phyloP scores from a whole-genome alignment of 441 rosid species.

The Populus hybrid region DNA sequence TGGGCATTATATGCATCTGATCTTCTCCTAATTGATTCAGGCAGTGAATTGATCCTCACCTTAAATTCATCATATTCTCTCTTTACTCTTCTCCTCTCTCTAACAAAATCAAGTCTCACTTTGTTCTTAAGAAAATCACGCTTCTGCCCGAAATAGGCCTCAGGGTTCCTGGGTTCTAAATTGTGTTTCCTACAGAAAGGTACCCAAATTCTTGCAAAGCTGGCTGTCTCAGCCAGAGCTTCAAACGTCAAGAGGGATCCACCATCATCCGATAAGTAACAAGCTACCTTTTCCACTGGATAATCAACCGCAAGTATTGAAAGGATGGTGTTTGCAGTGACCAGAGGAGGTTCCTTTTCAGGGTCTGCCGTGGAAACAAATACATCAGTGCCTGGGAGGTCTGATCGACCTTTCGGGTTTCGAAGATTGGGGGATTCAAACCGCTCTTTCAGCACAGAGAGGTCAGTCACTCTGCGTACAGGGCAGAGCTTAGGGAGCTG shows the following conservation, averaged over 20 bases:
- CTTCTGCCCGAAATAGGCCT: slow-evolving; percentile 77
- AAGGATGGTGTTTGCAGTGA: slow-evolving; percentile 83
- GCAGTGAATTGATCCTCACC: slow-evolving; percentile 74
- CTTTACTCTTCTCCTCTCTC: slow-evolving; percentile 85
- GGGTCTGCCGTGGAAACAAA: slow-evolving; percentile 94
- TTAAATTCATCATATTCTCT: slow-evolving; percentile 91
- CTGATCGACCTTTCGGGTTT: slow-evolving; percentile 71
- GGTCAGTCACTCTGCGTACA: slow-evolving; percentile 64
- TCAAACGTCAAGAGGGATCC: slow-evolving; percentile 84
- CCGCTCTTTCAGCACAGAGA: slow-evolving; percentile 57
- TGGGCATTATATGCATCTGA: slow-evolving; percentile 80
- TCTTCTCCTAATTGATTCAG: slow-evolving; percentile 72
- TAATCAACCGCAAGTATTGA: slow-evolving; percentile 87
- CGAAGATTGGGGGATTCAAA: slow-evolving; percentile 64
- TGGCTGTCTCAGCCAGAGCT: slow-evolving; percentile 83
- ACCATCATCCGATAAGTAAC: slow-evolving; percentile 89
- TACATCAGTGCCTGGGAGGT: slow-evolving; percentile 86
- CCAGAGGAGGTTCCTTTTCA: slow-evolving; percentile 87
- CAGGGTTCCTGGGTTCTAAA: slow-evolving; percentile 88
- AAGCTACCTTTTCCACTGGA: slow-evolving; percentile 87
- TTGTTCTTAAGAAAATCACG: slow-evolving; percentile 73
- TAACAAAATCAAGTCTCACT: slow-evolving; percentile 76
- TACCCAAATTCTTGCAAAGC: slow-evolving; percentile 82
- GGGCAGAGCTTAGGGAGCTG: slow-evolving; percentile 94
- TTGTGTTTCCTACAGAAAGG: slow-evolving; percentile 88